Evolutionary conservation across 2,329 filamentous ascomycete genomes (phyloP), one percentile per base, ranked within the genome.

Genomic region (Exophiala aquamarina): DNA sequence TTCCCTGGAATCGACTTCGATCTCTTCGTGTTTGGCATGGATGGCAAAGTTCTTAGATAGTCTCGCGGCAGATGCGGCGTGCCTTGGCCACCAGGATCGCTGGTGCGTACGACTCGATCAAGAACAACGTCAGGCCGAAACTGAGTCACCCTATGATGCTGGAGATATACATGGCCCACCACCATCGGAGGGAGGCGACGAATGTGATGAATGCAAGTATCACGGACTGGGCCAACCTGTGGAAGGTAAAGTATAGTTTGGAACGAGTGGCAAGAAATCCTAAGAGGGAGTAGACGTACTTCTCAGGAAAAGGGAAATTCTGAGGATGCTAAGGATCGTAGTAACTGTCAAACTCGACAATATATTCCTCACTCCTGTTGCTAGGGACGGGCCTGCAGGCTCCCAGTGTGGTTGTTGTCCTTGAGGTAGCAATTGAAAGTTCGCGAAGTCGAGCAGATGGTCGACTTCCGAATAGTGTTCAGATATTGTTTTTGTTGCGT

Each of bases 301-400:
- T 79, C 52, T 67, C 68, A 3, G 47, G 41, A 0, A 58, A 56
- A 2, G 70, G 57, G 80, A 81, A 86, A 60, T 85, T 86, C 54
- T 75, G 65, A 0, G 83, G 81, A 51, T 84, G 82, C 31, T 71
- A 64, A 1, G 75, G 75, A 45, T 83, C 81, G 44, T 79, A 64
- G 0, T 75, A 72, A 0, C 76, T 74, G 53, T 84, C 78, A 61
- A 94, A 95, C 66, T 89, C 78, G 14, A 81, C 78, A 2, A 81
- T 76, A 60, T 82, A 82, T 48, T 79, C 76, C 57, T 82, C 77
- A 49, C 69, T 68, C 11, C 82, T 59, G 0, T 66, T 67, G 11
- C 76, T 76, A 3, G 79, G 79, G 56, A 75, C 78, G 3, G 76
- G 70, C 55, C 81, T 82, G 1, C 76, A 76, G n/a, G 66, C 76